Evolutionary conservation across 164 flowering plant species (phyloP), one percentile per base, ranked within the genome.

Genomic region (Annona squamosa): DNA sequence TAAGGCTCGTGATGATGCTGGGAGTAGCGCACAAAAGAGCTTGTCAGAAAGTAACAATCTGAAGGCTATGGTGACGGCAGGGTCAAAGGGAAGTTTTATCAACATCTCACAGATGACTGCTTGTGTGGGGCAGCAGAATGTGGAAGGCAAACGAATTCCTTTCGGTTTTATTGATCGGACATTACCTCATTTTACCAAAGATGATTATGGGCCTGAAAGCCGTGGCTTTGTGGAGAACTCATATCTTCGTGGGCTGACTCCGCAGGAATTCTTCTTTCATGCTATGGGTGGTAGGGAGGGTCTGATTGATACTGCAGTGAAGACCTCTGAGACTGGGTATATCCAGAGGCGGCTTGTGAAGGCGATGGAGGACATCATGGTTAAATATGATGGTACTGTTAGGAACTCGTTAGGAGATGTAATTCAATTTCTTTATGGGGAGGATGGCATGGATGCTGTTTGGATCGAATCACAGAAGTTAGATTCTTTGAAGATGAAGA

Each of bases 211-310:
- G 64, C 99, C 99, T 43, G 99, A 95, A 84, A 95, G 99, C 86
- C 97, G 99, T 81, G 98, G 99, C 5, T 95, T 95, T 85, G 99
- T 95, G 80, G 99, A 95, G 83, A 96, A 96, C 81, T 96, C 98
- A 3, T 96, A 96, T 78, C 81, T 96, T 9, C 89, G 98, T 69
- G 99, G 99, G 3, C 69, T 96, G 83, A 93, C 98, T 48, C 99
- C 99, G 0, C 99, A 96, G 73, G 99, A 95, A 78, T 95, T 95
- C 87, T 93, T 95, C 81, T 95, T 95, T 71, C 99, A 95, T 81
- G 99, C 99, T 42, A 95, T 95, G 99, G 99, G 99, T 82, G 99
- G 99, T 88, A 88, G 99, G 79, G 99, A 95, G 87, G 99, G 99
- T 87, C 86, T 95, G 46, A 95, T 95, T 65, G 99, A 95, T 81